Evolutionary conservation across 768 basidiomycete species (phyloP).

Genomic region (Rhizopogon vinicolor): DNA sequence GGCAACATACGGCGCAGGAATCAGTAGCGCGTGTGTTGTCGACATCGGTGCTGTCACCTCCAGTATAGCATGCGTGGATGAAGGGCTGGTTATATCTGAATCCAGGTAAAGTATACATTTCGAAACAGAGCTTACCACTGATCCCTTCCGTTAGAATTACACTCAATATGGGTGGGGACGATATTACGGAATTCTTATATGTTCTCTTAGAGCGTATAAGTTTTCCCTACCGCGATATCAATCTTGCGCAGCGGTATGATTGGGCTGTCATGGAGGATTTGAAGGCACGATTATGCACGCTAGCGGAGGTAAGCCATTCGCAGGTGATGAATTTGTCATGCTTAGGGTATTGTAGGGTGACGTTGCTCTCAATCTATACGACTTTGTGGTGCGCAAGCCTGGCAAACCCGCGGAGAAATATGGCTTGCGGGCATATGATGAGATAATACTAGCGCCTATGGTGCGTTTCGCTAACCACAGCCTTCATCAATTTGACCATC

Average conservation of each 20-base stretch:
- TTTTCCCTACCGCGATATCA: slow-evolving; percentile 85
- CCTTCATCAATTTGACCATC: not conserved
- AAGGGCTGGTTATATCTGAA: slow-evolving; percentile 83
- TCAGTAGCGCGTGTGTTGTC: slow-evolving; percentile 93
- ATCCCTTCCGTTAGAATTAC: slow-evolving; percentile 47
- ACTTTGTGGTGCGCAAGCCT: slow-evolving; percentile 81
- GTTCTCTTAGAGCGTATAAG: slow-evolving; percentile 73
- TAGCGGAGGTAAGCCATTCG: slow-evolving; percentile 67
- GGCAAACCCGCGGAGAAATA: slow-evolving; percentile 81
- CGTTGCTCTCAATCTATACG: slow-evolving; percentile 85
- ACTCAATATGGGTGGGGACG: slow-evolving; percentile 89
- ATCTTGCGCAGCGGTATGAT: slow-evolving; percentile 75
- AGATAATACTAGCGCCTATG: slow-evolving; percentile 92
- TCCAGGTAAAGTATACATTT: slow-evolving; percentile 59
- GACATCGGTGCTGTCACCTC: slow-evolving; percentile 87
- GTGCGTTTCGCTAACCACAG: slow-evolving; percentile 38
- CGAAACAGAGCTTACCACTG: slow-evolving; percentile 1
- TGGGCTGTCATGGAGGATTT: slow-evolving; percentile 92
- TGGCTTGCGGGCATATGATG: slow-evolving; percentile 87
- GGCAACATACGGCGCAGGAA: slow-evolving; percentile 92
- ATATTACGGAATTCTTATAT: slow-evolving; percentile 87
- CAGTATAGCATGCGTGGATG: slow-evolving; percentile 90
- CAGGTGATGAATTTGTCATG: slow-evolving; percentile 2
- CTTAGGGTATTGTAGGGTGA: slow-evolving; percentile 53
- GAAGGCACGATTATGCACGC: slow-evolving; percentile 78